phyloP scores from a whole-genome alignment of 1,139 yeast species.

The Hemisphaericaspora xylanilytica region DNA sequence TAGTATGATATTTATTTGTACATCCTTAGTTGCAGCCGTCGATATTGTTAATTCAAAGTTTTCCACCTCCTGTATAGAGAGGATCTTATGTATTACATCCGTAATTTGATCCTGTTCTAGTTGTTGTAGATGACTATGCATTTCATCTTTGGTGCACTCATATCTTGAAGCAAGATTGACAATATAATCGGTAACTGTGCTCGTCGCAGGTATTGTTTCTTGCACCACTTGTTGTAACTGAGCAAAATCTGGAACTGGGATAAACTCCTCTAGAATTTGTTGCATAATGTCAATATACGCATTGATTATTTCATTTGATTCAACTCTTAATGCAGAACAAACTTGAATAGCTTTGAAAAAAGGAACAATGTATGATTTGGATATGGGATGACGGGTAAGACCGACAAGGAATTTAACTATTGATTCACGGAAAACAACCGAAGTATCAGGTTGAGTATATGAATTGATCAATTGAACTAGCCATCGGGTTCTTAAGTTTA shows the following conservation, averaged over 20 bases:
- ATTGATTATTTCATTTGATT: not conserved
- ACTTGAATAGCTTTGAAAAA: not conserved
- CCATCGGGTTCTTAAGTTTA: slow-evolving; percentile 4
- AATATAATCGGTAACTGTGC: not conserved
- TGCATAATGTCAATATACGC: not conserved
- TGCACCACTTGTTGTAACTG: slow-evolving; percentile 1
- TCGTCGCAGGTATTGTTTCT: not conserved
- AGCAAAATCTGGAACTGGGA: not conserved
- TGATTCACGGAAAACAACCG: slow-evolving; percentile 1
- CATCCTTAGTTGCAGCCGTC: slow-evolving; percentile 1
- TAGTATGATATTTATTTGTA: slow-evolving; percentile 6
- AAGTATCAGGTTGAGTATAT: not conserved
- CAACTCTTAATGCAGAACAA: not conserved
- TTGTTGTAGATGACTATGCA: slow-evolving; percentile 1
- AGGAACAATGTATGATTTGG: not conserved
- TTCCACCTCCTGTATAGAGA: not conserved
- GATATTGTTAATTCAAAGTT: slow-evolving; percentile 4
- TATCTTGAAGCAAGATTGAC: slow-evolving; percentile 1
- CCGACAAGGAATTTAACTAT: slow-evolving; percentile 1
- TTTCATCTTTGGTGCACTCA: not conserved
- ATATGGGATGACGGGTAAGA: not conserved
- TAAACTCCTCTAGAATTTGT: not conserved
- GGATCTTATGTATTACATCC: not conserved
- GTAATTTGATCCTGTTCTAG: slow-evolving; percentile 2
- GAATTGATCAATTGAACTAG: slow-evolving; percentile 1